Conservation (phyloP, 108 stramenopile genomes). For the Nitzschia putrida region DNA sequence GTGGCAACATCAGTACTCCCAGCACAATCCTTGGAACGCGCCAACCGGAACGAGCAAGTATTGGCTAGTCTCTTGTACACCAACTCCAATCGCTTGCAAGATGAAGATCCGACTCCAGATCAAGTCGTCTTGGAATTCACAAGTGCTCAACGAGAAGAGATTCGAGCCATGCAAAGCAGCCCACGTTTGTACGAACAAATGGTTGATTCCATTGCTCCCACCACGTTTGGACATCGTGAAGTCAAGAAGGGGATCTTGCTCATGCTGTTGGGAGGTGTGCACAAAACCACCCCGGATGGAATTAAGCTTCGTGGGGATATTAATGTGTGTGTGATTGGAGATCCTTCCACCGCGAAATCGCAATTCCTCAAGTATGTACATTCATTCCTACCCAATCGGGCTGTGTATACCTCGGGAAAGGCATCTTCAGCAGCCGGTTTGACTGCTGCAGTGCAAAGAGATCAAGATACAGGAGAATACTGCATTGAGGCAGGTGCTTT, state of each 20-base stretch:
- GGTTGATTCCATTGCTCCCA: slow-evolving; percentile 88
- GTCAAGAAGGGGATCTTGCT: slow-evolving; percentile 96
- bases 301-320: slow-evolving; percentile 97
- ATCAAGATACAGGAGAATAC: slow-evolving; percentile 98
- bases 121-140: slow-evolving; percentile 87
- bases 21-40: slow-evolving; percentile 52
- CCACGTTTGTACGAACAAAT: slow-evolving; percentile 76
- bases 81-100: not conserved
- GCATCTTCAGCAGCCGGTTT: slow-evolving; percentile 98
- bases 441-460: slow-evolving; percentile 94
- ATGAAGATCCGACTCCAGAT: slow-evolving; percentile 69
- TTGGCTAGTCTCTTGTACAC: slow-evolving; percentile 45
- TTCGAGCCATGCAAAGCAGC: slow-evolving; percentile 74
- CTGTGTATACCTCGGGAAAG: slow-evolving; percentile 97
- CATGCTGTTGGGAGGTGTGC: slow-evolving; percentile 95
- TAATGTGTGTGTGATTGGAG: slow-evolving; percentile 97
- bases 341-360: slow-evolving; percentile 98
- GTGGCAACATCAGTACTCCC: slow-evolving; percentile 85
- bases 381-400: slow-evolving; percentile 85
- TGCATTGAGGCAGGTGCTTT: slow-evolving; percentile 99
- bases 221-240: slow-evolving; percentile 95
- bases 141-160: slow-evolving; percentile 83
- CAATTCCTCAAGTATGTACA: slow-evolving; percentile 98
- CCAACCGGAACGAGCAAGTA: slow-evolving; percentile 42
- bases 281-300: slow-evolving; percentile 95